Percentiles rank a stretch among this genome's conserved stretches.
Conservation (phyloP, 1,284 basidiomycete genomes). For the Rhodotorula sp. region DNA sequence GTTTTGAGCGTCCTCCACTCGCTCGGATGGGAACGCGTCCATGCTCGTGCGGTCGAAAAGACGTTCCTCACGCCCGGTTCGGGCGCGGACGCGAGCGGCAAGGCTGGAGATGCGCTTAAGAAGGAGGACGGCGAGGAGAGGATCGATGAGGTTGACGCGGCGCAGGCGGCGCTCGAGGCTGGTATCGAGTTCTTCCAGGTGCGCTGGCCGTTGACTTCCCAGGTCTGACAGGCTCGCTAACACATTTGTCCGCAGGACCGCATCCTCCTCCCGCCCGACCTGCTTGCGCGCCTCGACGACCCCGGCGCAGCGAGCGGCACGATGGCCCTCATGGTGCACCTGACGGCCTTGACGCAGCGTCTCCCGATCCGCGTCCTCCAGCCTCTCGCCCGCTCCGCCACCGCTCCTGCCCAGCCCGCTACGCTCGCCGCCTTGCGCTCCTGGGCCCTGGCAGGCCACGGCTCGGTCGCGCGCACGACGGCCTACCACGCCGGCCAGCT, state of each 20-base stretch:
- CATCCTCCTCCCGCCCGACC: conserved; percentile 34
- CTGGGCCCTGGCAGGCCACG: conserved; percentile 25
- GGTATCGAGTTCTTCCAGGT: conserved; percentile 36
- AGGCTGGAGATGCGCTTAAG: neutral
- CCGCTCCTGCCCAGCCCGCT: conserved; percentile 1
- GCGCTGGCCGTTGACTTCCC: neutral
- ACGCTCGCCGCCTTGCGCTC: conserved; percentile 1
- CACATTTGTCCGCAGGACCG: conserved; percentile 17
- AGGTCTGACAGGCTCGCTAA: neutral
- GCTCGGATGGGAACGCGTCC: conserved; percentile 22
- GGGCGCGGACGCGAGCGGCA: neutral
- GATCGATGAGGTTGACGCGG: conserved; percentile 7
- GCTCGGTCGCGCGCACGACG: conserved; percentile 25
- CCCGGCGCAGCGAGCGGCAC: conserved; percentile 9
- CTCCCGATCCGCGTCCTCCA: conserved; percentile 33
- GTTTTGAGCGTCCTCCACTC: conserved; percentile 29
- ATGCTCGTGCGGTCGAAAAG: conserved; percentile 23
- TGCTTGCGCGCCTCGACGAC: conserved; percentile 25
- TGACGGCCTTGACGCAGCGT: conserved; percentile 26
- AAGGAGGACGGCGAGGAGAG: conserved; percentile 6
- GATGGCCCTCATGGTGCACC: conserved; percentile 34
- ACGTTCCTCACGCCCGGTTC: conserved; percentile 18
- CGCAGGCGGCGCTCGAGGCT: conserved; percentile 16
- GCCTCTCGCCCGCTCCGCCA: conserved; percentile 29
- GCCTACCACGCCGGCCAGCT: conserved; percentile 39